Conservation (phyloP, 2,329 filamentous ascomycete genomes). For the Pseudofabraea citricarpa region DNA sequence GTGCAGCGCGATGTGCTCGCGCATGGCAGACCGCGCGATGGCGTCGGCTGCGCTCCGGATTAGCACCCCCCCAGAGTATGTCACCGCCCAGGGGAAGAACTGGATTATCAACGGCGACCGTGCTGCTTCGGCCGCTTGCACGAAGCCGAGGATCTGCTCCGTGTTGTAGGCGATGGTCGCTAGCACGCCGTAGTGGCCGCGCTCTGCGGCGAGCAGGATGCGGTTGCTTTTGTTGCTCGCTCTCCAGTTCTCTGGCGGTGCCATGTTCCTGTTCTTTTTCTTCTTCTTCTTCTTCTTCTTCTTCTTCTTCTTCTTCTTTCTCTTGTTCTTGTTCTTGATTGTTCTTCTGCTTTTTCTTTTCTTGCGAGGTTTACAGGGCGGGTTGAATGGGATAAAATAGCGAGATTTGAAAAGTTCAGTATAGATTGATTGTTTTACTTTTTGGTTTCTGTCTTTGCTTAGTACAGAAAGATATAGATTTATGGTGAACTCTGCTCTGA, state of each 20-base stretch:
- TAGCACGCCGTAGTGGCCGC: slow-evolving; percentile 46
- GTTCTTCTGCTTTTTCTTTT: no score
- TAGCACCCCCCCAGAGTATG: slow-evolving; percentile 49
- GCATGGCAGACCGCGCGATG: slow-evolving; percentile 3
- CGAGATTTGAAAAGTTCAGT: no score
- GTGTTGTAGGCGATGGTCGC: slow-evolving; percentile 57
- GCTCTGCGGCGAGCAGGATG: slow-evolving; percentile 46
- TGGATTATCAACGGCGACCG: slow-evolving; percentile 61
- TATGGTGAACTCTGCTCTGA: no score
- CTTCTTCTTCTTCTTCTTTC: no score
- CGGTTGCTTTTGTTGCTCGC: slow-evolving; percentile 11
- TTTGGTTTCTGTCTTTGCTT: no score
- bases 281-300: no score
- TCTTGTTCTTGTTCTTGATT: no score
- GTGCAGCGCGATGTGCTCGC: slow-evolving; percentile 38
- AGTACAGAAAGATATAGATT: no score
- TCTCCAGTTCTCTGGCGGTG: slow-evolving; percentile 3
- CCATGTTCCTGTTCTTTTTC: slow-evolving; percentile 3
- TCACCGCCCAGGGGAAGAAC: slow-evolving; percentile 64
- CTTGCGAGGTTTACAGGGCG: no score
- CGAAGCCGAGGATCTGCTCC: slow-evolving; percentile 62
- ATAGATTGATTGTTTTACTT: no score
- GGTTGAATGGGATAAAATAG: no score
- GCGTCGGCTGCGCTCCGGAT: slow-evolving; percentile 41
- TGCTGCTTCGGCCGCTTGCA: slow-evolving; percentile 61